Conservation (phyloP, 78 protist genomes). For the Tieghemostelium lacteum region DNA sequence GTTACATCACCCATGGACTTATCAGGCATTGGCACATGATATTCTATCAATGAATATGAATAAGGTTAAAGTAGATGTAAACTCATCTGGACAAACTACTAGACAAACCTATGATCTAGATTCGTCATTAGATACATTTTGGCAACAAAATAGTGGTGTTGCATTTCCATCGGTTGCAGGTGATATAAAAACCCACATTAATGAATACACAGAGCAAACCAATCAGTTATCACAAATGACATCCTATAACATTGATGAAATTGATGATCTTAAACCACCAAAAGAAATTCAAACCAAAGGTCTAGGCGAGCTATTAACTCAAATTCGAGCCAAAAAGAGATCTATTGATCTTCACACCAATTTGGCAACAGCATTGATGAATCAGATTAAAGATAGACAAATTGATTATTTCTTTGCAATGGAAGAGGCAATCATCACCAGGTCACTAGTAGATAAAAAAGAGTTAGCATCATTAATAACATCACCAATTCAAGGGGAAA, state of each 20-base stretch:
- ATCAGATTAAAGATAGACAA: constrained; percentile 74
- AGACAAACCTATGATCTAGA: constrained; percentile 82
- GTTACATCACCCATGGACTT: constrained; percentile 94
- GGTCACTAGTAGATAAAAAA: constrained; percentile 49
- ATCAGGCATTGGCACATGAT: constrained; percentile 91
- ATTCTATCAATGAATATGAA: constrained; percentile 81
- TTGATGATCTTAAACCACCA: constrained; percentile 3
- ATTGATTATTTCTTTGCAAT: constrained; percentile 83
- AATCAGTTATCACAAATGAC: constrained; percentile 31
- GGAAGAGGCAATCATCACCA: constrained; percentile 82
- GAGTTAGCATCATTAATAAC: constrained; percentile 70
- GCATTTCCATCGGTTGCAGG: constrained; percentile 90
- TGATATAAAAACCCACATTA: constrained; percentile 45
- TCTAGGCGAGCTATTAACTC: constrained; percentile 46
- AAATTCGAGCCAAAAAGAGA: constrained; percentile 84
- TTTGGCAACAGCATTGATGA: constrained; percentile 86
- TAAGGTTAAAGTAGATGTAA: constrained; percentile 74
- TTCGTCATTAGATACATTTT: constrained; percentile 82
- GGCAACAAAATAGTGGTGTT: constrained; percentile 71
- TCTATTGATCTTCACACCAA: constrained; percentile 84
- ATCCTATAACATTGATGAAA: constrained; percentile 13
- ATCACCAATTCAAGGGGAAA: constrained; percentile 38
- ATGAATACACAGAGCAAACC: constrained; percentile 62
- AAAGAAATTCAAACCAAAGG: constrained; percentile 17
- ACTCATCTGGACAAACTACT: not conserved